Evolutionary conservation across 1,284 basidiomycete species (phyloP).

Genomic region (Irpex sp.): DNA sequence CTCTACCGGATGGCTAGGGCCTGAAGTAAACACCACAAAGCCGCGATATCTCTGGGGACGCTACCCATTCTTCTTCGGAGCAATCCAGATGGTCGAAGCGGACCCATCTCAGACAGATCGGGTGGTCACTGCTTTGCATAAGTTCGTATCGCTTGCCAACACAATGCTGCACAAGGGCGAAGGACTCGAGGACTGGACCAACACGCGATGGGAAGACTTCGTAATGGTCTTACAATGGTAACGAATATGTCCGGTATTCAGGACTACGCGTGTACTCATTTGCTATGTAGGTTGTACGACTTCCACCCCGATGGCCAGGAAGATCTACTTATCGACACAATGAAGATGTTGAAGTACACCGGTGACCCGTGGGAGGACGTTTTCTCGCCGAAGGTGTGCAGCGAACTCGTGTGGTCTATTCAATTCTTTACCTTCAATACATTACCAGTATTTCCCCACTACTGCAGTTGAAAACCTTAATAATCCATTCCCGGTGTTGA

Average conservation of each 20-base stretch:
- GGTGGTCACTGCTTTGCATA: constrained; percentile 46
- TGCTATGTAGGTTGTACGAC: constrained; percentile 44
- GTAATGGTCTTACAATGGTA: constrained; percentile 52
- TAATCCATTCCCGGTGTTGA: constrained; percentile 31
- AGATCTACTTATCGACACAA: constrained; percentile 49
- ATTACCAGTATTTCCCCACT: constrained; percentile 39
- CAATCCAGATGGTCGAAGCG: constrained; percentile 51
- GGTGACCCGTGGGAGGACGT: constrained; percentile 51
- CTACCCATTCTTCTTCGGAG: constrained; percentile 55
- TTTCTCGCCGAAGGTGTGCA: constrained; percentile 25
- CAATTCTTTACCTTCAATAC: constrained; percentile 28
- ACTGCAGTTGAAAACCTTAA: constrained; percentile 28
- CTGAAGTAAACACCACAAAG: constrained; percentile 51
- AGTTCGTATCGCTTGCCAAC: constrained; percentile 52
- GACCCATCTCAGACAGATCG: constrained; percentile 39
- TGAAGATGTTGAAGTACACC: constrained; percentile 47
- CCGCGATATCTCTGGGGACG: constrained; percentile 55
- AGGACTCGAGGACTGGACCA: constrained; percentile 50
- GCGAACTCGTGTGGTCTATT: background rate
- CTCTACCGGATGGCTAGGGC: constrained; percentile 53
- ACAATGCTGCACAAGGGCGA: constrained; percentile 48
- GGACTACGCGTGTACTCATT: background rate
- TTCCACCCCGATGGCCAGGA: constrained; percentile 48
- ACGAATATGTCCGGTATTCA: constrained; percentile 7
- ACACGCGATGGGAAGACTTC: constrained; percentile 58